Conservation (phyloP, 257 asterid genomes). For the Nicotiana noctiflora region DNA sequence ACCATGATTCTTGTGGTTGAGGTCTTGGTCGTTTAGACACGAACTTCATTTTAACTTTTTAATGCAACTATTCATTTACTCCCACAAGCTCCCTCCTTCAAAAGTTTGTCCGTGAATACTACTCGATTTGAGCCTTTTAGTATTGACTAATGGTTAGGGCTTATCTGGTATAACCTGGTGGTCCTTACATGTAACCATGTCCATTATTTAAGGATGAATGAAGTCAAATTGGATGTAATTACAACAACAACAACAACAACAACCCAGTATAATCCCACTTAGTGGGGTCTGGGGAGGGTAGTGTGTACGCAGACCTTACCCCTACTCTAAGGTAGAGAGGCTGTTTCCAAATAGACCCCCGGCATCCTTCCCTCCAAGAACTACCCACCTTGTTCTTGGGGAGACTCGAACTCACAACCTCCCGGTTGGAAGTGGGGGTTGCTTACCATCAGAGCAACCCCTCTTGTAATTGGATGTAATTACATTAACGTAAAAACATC, state of each 20-base stretch:
- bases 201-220: not conserved
- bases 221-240: too few species aligned
- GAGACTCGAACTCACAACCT: too few species aligned
- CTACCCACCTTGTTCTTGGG: too few species aligned
- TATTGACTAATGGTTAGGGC: not conserved
- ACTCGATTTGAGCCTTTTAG: not conserved
- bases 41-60: not conserved
- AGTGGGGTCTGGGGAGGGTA: too few species aligned
- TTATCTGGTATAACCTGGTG: not conserved
- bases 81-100: not conserved
- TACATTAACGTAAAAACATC: not conserved
- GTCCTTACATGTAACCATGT: not conserved
- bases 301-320: too few species aligned
- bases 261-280: too few species aligned
- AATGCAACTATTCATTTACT: not conserved
- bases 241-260: too few species aligned
- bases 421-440: too few species aligned
- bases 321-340: too few species aligned
- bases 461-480: not conserved
- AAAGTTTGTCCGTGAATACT: not conserved
- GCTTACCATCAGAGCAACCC: too few species aligned
- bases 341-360: too few species aligned
- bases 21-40: not conserved
- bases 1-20: not conserved
- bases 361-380: too few species aligned